Evolutionary conservation across 345 rosid species (phyloP), one percentile per base, ranked within the genome.

Genomic region (Aquilaria sinensis): DNA sequence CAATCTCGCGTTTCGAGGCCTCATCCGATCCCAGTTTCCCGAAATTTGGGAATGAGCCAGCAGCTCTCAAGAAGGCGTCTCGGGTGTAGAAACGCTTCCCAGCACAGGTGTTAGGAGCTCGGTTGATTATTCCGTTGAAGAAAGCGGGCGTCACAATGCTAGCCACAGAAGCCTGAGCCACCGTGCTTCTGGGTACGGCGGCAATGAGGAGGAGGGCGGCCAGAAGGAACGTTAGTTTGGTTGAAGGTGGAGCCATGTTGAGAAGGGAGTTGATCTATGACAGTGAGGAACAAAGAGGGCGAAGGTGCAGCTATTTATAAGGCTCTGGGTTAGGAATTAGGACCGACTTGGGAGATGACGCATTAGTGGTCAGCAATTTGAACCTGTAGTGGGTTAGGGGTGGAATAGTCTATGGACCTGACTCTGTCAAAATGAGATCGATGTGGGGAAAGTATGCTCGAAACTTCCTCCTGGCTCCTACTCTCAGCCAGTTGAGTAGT

Each of bases 1-100:
- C 97, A 31, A 90, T 83, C 72, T 87, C 92, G 7, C 97, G 86
- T 70, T 67, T 83, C 3, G 82, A 74, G 56, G 78, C 88, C 31
- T 78, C 86, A 4, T 13, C 69, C 0, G 78, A 72, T 1, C 92
- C 89, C 12, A 70, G 63, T 49, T 71, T 71, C 61, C 89, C 97
- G 41, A 91, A 91, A 23, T 66, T 68, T 47, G 88, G 59, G 50
- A 56, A 88, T 0, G 85, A 70, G 0, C 54, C 50, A 11, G 75
- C 64, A n/a, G 93, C 97, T 0, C 70, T 69, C 0, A 90, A 78
- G 65, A 90, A 85, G 5, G 77, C 80, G 37, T 67, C 71, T 47
- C 97, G 69, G 0, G 85, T 73, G 63, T 90, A 90, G 65, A 90
- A 85, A 16, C 60, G 66, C 72, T 70, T 81, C 5, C 97, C 96